Conservation (phyloP, 352 stramenopile species). For the Globisporangium middletonii region DNA sequence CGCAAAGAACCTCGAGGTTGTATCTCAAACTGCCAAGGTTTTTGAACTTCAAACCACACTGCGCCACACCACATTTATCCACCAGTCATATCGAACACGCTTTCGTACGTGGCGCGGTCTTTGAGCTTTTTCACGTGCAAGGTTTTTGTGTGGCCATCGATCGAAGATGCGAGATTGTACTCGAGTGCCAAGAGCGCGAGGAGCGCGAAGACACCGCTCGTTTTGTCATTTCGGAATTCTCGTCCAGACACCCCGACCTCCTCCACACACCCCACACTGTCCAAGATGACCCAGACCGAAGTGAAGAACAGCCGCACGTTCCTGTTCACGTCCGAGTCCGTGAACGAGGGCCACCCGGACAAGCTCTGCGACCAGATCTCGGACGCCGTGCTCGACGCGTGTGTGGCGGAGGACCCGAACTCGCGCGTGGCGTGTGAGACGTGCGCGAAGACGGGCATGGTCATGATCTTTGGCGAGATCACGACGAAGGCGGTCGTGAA, state of each 20-base stretch:
- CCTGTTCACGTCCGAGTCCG: constrained; percentile 98
- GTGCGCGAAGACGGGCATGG: constrained; percentile 99
- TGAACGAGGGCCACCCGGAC: constrained; percentile 99
- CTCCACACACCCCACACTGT: background rate
- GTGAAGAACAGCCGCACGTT: constrained; percentile 70
- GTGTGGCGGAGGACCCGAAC: constrained; percentile 96
- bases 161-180: no score
- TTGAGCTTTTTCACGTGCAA: no score
- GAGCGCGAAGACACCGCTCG: no score
- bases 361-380: constrained; percentile 99
- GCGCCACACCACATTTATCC: no score
- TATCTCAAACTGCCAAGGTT: no score
- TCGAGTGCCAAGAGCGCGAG: no score
- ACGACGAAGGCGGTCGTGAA: constrained; percentile 98
- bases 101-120: no score
- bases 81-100: no score
- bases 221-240: constrained; percentile 15
- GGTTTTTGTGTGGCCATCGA: no score
- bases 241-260: constrained; percentile 7
- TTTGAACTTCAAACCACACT: no score
- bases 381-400: constrained; percentile 98
- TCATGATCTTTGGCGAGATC: constrained; percentile 99
- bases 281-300: constrained; percentile 62
- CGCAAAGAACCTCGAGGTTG: no score
- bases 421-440: constrained; percentile 98